Evolutionary conservation across 257 asterid species (phyloP).

Genomic region (Solanum rostratum): DNA sequence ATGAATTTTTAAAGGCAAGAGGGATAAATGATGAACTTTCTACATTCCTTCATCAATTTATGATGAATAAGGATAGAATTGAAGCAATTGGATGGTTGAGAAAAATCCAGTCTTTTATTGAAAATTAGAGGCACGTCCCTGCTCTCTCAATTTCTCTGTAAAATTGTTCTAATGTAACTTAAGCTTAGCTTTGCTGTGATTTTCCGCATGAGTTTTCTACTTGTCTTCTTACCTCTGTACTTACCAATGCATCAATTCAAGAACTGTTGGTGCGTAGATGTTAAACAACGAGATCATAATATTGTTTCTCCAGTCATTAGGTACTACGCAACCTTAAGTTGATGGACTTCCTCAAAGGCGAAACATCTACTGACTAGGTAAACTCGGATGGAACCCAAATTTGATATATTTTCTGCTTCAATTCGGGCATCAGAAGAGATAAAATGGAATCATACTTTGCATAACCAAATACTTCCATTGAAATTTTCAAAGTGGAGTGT

Average conservation of each 20-base stretch:
- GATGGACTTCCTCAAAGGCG: background rate
- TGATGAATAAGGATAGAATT: constrained; percentile 45
- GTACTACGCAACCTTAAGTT: background rate
- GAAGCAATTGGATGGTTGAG: constrained; percentile 41
- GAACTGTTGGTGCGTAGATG: background rate
- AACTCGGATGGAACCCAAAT: background rate
- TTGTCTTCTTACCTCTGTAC: background rate
- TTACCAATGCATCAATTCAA: background rate
- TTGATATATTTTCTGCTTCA: background rate
- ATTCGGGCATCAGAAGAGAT: background rate
- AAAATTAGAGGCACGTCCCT: constrained; percentile 5
- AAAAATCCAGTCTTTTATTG: constrained; percentile 22
- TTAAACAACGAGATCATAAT: background rate
- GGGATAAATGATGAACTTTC: constrained; percentile 39
- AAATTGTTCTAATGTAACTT: background rate
- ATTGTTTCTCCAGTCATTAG: background rate
- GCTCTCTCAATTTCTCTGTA: background rate
- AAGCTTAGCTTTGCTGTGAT: background rate
- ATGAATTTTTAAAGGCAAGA: constrained; percentile 32
- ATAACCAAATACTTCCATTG: too few relatives aligned
- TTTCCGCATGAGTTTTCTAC: background rate
- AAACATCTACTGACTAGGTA: background rate
- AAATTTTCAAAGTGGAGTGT: too few relatives aligned
- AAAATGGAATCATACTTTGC: background rate
- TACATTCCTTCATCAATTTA: constrained; percentile 38